Conservation (phyloP, 1,284 basidiomycete genomes). For the Phenoliferia sp. region DNA sequence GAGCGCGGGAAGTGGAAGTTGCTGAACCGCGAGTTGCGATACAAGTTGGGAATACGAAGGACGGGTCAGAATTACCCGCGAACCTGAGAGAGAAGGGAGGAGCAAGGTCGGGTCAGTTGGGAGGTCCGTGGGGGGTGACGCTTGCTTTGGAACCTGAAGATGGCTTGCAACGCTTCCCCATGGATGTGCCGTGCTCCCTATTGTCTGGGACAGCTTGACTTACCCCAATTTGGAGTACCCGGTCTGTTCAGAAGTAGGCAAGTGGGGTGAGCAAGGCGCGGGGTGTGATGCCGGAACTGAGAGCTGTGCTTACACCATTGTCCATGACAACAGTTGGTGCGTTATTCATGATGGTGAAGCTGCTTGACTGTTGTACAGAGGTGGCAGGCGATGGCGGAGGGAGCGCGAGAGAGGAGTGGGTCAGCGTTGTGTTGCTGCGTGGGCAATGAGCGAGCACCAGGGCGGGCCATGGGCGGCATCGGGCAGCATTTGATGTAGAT, state of each 20-base stretch:
- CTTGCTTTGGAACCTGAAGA: not conserved
- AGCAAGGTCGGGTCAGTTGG: not conserved
- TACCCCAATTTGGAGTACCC: conserved; percentile 97
- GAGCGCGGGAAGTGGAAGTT: conserved; percentile 52
- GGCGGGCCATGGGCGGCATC: too few species aligned
- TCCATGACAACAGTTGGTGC: not conserved
- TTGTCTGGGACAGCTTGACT: conserved; percentile 35
- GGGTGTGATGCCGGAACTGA: not conserved
- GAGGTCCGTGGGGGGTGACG: not conserved
- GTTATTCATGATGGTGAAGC: not conserved
- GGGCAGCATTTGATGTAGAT: too few species aligned
- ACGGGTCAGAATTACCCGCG: conserved; percentile 97
- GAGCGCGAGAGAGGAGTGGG: not conserved
- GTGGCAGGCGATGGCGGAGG: not conserved
- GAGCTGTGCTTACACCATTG: not conserved
- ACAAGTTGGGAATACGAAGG: conserved; percentile 95
- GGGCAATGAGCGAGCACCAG: too few species aligned
- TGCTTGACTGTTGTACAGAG: not conserved
- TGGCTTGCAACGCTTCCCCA: not conserved
- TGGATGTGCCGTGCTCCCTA: too few species aligned
- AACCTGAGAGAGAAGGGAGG: conserved; percentile 55
- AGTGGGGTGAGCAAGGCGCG: not conserved
- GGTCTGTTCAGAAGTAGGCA: conserved; percentile 47
- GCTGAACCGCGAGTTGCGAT: conserved; percentile 65
- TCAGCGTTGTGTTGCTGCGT: not conserved